Evolutionary conservation across 768 basidiomycete species (phyloP).

Genomic region (Mrakia gelida): DNA sequence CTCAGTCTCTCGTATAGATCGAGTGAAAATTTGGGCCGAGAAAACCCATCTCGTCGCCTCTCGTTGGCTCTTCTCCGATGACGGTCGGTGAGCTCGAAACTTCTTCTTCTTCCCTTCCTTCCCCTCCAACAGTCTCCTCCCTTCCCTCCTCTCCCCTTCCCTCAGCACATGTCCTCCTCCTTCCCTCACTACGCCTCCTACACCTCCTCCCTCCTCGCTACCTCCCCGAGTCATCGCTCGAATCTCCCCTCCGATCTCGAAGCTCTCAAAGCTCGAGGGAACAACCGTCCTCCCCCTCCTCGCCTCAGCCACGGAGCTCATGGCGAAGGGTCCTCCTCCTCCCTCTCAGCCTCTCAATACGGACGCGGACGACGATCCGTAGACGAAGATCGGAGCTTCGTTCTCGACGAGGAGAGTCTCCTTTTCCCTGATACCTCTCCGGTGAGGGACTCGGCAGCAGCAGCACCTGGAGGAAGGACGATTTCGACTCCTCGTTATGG

Average conservation of each 20-base stretch:
- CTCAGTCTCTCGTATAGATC: no score
- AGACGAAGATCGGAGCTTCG: background rate
- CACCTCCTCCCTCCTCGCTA: slow-evolving; percentile 2
- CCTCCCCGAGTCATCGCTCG: background rate
- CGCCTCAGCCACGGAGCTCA: background rate
- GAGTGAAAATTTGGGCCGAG: no score
- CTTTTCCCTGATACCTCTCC: background rate
- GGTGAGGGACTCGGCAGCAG: background rate
- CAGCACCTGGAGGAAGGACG: background rate
- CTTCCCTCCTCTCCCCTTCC: background rate
- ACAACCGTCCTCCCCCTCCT: background rate
- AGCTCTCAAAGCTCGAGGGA: slow-evolving; percentile 11
- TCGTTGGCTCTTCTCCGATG: background rate
- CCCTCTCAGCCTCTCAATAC: background rate
- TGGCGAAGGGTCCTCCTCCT: background rate
- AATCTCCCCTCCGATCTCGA: background rate
- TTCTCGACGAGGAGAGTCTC: slow-evolving; percentile 12
- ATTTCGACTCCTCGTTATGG: background rate
- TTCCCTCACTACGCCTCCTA: slow-evolving; percentile 19
- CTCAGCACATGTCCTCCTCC: slow-evolving; percentile 7
- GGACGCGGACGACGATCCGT: background rate
- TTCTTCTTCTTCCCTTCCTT: slow-evolving; percentile 1
- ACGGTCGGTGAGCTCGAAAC: slow-evolving; percentile 1
- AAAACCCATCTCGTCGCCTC: background rate
- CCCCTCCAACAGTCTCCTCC: background rate